These are phyloP conservation scores for Trichoderma sp. DNA, from an alignment of 2,329 filamentous ascomycete species.

Conservation along the genomic window DNA sequence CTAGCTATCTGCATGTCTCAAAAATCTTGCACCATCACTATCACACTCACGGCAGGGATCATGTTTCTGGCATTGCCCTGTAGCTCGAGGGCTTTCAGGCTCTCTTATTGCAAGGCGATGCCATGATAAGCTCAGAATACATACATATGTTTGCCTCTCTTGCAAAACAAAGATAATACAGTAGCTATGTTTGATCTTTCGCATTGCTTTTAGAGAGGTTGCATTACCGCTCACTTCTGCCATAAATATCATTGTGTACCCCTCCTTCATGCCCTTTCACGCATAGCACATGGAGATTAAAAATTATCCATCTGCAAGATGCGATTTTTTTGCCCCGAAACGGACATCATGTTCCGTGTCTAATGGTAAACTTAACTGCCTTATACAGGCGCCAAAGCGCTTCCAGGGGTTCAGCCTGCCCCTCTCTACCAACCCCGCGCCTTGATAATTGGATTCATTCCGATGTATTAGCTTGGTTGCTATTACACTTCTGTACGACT, in stretches of 20 bases:
- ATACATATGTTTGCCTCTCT: not conserved
- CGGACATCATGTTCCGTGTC: not conserved
- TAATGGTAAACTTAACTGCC: not conserved
- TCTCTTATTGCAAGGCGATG: not conserved
- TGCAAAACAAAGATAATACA: not conserved
- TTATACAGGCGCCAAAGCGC: not conserved
- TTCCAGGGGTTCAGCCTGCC: not conserved
- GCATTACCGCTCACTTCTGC: not conserved
- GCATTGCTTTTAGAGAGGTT: not conserved
- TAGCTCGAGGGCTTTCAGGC: not conserved
- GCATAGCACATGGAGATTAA: not conserved
- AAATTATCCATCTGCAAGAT: not conserved
- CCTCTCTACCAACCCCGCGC: not conserved
- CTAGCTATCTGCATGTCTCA: not conserved
- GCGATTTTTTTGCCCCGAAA: not conserved
- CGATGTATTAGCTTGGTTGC: not conserved
- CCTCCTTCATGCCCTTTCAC: not conserved
- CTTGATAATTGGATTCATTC: not conserved
- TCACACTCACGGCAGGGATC: not conserved
- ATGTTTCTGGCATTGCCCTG: not conserved
- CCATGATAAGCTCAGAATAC: not conserved
- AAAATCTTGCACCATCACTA: not conserved
- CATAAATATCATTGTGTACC: not conserved
- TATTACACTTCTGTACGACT: not conserved
- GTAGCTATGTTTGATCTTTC: not conserved